Conservation (phyloP, 1,284 basidiomycete genomes). For the Heterobasidion annosum region DNA sequence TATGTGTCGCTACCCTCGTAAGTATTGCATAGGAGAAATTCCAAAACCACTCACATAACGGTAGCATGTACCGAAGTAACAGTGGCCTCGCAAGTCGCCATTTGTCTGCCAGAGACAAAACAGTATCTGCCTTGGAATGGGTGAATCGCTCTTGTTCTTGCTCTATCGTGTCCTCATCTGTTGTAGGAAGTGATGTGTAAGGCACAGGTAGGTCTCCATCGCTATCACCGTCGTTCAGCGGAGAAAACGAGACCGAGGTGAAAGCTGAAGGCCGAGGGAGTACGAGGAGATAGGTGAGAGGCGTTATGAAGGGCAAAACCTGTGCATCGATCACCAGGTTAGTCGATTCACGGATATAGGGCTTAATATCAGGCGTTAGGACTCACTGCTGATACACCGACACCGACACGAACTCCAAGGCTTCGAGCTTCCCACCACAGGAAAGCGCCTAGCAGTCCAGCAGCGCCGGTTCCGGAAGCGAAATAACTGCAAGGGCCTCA, state of each 20-base stretch:
- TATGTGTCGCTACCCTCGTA: too few species aligned
- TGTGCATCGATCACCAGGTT: conserved; percentile 18
- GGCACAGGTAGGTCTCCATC: conserved; percentile 23
- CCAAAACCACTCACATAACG: conserved; percentile 50
- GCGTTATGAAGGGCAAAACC: conserved; percentile 74
- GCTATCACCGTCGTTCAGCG: conserved; percentile 27
- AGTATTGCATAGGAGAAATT: too few species aligned
- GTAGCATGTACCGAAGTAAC: conserved; percentile 71
- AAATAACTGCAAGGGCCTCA: conserved; percentile 49
- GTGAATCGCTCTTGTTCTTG: conserved; percentile 1
- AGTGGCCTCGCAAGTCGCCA: conserved; percentile 68
- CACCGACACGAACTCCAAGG: conserved; percentile 76
- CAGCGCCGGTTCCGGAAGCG: conserved; percentile 89
- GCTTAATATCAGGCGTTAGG: neutral
- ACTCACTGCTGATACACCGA: conserved; percentile 72
- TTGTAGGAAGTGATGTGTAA: conserved; percentile 47
- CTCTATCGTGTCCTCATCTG: conserved; percentile 21
- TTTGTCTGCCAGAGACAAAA: conserved; percentile 64
- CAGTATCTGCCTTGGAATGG: conserved; percentile 24
- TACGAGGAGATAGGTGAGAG: conserved; percentile 65
- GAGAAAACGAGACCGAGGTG: conserved; percentile 12
- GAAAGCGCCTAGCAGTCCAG: conserved; percentile 87
- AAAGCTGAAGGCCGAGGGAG: conserved; percentile 56
- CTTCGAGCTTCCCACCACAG: conserved; percentile 92
- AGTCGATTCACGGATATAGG: too few species aligned